These are phyloP conservation scores for Thamnidium elegans DNA, from an alignment of 192 early-diverging fungal genomes.

Conservation along the genomic window DNA sequence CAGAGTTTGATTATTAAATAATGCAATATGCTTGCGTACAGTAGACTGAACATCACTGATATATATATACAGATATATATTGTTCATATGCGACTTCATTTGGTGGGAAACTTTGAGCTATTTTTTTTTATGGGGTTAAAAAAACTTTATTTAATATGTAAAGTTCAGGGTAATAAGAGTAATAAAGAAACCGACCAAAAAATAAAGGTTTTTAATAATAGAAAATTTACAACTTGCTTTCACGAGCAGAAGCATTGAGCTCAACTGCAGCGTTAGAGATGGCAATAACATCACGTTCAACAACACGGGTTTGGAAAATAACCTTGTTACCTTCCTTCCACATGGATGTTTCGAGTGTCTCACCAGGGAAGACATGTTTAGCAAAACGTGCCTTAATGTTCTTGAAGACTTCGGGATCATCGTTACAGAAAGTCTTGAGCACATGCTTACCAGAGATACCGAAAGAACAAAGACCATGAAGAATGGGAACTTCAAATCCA, in stretches of 20 bases:
- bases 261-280: constrained; percentile 93
- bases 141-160: too few relatives aligned
- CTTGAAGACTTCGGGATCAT: constrained; percentile 67
- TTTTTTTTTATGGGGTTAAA: too few relatives aligned
- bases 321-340: constrained; percentile 90
- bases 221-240: constrained; percentile 33
- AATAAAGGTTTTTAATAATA: not conserved
- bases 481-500: constrained; percentile 94
- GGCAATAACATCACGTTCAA: constrained; percentile 88
- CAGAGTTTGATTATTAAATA: too few relatives aligned
- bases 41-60: too few relatives aligned
- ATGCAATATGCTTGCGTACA: too few relatives aligned
- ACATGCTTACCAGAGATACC: constrained; percentile 92
- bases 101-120: too few relatives aligned
- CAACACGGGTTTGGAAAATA: constrained; percentile 90
- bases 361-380: constrained; percentile 90
- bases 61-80: too few relatives aligned
- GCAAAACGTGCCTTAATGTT: constrained; percentile 91
- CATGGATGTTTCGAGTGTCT: constrained; percentile 97
- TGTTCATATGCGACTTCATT: too few relatives aligned
- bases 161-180: too few relatives aligned
- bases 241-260: constrained; percentile 41
- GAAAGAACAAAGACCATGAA: constrained; percentile 94
- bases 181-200: too few relatives aligned
- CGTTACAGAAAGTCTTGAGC: constrained; percentile 70